phyloP scores from a whole-genome alignment of 495 filamentous ascomycete genomes.

The Aspergillus biplanus region DNA sequence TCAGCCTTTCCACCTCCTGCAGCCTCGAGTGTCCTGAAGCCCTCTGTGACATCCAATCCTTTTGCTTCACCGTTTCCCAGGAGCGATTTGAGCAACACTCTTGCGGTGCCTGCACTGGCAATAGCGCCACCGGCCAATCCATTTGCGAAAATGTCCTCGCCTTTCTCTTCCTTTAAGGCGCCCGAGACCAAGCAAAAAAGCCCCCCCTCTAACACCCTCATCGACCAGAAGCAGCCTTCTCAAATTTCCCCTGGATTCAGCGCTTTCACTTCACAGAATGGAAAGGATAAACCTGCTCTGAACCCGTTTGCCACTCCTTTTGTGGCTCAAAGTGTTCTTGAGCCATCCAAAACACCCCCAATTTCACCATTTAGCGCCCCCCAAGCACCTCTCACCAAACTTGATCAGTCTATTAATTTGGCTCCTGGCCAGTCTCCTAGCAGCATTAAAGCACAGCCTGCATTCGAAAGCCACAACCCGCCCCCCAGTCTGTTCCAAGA shows the following conservation, averaged over 20 bases:
- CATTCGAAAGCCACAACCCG: conserved; percentile 7
- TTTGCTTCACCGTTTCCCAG: conserved; percentile 30
- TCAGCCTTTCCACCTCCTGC: conserved; percentile 7
- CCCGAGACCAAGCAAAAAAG: conserved; percentile 12
- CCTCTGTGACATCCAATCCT: conserved; percentile 19
- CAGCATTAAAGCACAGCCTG: conserved; percentile 9
- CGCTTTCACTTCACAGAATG: conserved; percentile 3
- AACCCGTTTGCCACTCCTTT: neutral
- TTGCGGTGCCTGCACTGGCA: conserved; percentile 7
- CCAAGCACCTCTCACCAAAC: conserved; percentile 2
- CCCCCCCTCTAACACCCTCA: neutral
- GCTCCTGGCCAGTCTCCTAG: conserved; percentile 23
- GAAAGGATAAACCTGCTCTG: conserved; percentile 4
- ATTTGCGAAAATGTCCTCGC: conserved; percentile 25
- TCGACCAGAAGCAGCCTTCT: neutral
- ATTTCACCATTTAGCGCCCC: conserved; percentile 19
- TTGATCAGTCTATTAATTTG: conserved; percentile 7
- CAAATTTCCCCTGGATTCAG: neutral
- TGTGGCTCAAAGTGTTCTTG: conserved; percentile 9
- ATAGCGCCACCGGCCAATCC: conserved; percentile 21
- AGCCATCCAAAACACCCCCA: neutral
- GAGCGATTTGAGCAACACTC: conserved; percentile 5
- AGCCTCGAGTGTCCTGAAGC: conserved; percentile 8
- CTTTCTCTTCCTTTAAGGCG: conserved; percentile 24
- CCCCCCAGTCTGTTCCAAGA: conserved; percentile 14